Base-by-base conservation (phyloP, 495 filamentous ascomycete species). In the Aspergillus carlsbadensis region DNA sequence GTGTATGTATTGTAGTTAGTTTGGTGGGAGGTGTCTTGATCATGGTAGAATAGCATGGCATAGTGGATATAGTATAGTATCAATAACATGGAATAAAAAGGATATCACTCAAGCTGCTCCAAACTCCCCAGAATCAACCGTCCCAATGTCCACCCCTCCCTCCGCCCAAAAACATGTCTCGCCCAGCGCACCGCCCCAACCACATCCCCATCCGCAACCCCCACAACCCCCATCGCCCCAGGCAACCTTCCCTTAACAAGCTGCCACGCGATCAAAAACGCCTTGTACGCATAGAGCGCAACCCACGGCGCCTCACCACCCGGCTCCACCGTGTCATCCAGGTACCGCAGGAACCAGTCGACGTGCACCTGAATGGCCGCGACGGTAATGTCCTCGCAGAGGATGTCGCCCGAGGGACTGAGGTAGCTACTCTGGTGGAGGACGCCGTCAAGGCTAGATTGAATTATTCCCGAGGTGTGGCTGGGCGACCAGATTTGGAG, bases 241-340 rank as follows among this genome's bases (percentile, higher is more conserved):
- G 58, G 36, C 1, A 66, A 14, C 1, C 64, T 59, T 10, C 61
- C 63, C 40, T 53, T 52, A 2, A 72, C 40, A 13, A 72, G 65
- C 49, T 74, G 68, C 71, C 68, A 72, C 6, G 71, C 71, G 46
- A 72, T 69, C 46, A 74, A 48, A 53, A 74, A 74, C 4, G 71
- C 68, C 47, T 70, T 70, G 40, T 70, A 74, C 6, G 71, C 71
- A 37, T 72, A 74, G 34, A 74, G 50, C 5, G 60, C 52, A 20
- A 71, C 57, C 71, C 71, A 74, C 0, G 71, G 71, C 2, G 71
- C 64, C 49, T 74, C 71, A 0, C 41, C 33, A 10, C 56, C 48
- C 11, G 58, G 55, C 0, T 29, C 15, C 21, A 59, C 18, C 1
- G 51, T 59, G 0, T 56, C 44, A 44, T 74, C 65, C 20, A 74